phyloP scores from a whole-genome alignment of 106 monocot genomes.

The Dioscorea dumetorum region DNA sequence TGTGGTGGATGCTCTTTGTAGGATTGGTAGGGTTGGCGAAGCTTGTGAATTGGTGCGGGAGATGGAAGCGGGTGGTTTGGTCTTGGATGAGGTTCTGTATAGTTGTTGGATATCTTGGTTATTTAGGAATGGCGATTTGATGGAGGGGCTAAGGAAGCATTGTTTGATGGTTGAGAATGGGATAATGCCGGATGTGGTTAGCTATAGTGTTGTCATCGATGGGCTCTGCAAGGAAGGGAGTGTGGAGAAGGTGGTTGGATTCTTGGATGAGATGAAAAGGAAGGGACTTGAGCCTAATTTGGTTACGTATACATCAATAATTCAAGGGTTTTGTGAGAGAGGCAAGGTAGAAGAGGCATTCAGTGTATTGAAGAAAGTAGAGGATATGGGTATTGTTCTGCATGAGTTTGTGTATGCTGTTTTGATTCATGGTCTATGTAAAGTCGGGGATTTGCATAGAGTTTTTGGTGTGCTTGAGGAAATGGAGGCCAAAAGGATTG shows the following conservation, averaged over 20 bases:
- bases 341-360: conserved; percentile 47
- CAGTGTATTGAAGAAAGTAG: conserved; percentile 33
- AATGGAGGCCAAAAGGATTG: conserved; percentile 46
- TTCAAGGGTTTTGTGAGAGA: conserved; percentile 65
- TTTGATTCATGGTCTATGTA: conserved; percentile 54
- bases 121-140: conserved; percentile 28
- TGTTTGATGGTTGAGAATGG: conserved; percentile 40
- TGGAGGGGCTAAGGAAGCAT: conserved; percentile 49
- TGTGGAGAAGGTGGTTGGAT: conserved; percentile 67
- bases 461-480: conserved; percentile 54
- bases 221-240: conserved; percentile 57
- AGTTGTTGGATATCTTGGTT: conserved; percentile 41
- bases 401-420: conserved; percentile 56
- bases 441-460: conserved; percentile 33
- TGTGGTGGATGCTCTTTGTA: conserved; percentile 49
- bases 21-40: conserved; percentile 36
- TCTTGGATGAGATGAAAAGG: conserved; percentile 34
- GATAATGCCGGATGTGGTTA: conserved; percentile 43
- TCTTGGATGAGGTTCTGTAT: conserved; percentile 45
- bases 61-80: conserved; percentile 43
- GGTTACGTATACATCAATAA: conserved; percentile 40
- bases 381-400: conserved; percentile 29
- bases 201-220: conserved; percentile 49
- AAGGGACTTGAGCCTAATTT: conserved; percentile 37
- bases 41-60: conserved; percentile 32